These are phyloP conservation scores for Aspergillus affinis DNA, from an alignment of 495 filamentous ascomycete species.

Conservation along the genomic window DNA sequence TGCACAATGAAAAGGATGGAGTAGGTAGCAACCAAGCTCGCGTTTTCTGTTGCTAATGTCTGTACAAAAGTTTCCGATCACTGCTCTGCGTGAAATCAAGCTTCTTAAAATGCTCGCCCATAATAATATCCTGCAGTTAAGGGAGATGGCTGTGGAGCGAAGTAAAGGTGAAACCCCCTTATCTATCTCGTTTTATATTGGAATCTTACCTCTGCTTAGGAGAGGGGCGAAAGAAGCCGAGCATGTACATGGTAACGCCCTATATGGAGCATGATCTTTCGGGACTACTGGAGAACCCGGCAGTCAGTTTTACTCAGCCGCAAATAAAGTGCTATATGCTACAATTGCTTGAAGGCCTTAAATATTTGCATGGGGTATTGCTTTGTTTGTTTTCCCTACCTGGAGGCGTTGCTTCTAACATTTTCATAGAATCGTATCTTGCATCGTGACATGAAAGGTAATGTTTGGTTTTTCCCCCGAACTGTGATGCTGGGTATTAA, in stretches of 20 bases:
- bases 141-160: constrained; percentile 94
- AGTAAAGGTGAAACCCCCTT: constrained; percentile 51
- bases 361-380: constrained; percentile 79
- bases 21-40: constrained; percentile 41
- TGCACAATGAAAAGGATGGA: constrained; percentile 97
- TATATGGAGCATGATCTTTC: constrained; percentile 99
- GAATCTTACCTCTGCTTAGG: constrained; percentile 33
- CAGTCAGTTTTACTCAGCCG: constrained; percentile 77
- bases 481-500: background rate
- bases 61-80: constrained; percentile 79
- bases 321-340: constrained; percentile 99
- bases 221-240: constrained; percentile 78
- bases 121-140: constrained; percentile 79
- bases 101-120: constrained; percentile 91
- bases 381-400: background rate
- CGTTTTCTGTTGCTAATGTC: constrained; percentile 10
- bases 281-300: constrained; percentile 90
- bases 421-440: constrained; percentile 67
- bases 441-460: constrained; percentile 94
- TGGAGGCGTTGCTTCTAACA: constrained; percentile 13
- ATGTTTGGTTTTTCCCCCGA: constrained; percentile 4
- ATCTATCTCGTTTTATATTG: background rate
- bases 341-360: constrained; percentile 85
- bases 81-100: constrained; percentile 96
- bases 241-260: constrained; percentile 97